Evolutionary conservation across 768 basidiomycete species (phyloP).

Genomic region (Russula griseocarnosa): DNA sequence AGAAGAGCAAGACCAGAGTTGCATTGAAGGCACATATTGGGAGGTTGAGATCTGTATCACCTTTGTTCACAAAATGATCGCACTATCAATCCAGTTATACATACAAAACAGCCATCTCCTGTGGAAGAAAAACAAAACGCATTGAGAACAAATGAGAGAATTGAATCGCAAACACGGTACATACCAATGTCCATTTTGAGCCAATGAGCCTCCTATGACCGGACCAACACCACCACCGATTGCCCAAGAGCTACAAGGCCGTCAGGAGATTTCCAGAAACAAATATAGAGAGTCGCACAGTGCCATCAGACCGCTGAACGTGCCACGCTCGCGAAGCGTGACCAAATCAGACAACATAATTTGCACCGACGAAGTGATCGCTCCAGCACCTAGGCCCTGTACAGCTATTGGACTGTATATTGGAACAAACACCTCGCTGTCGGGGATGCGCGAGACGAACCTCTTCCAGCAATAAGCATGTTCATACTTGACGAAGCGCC

Average conservation of each 20-base stretch:
- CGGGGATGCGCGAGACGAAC: slow-evolving; percentile 10
- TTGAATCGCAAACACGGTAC: not conserved
- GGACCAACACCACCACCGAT: slow-evolving; percentile 33
- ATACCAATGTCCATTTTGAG: slow-evolving; percentile 25
- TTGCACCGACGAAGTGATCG: slow-evolving; percentile 31
- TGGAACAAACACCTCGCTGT: not conserved
- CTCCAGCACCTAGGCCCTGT: slow-evolving; percentile 35
- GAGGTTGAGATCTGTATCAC: slow-evolving; percentile 37
- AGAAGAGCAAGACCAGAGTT: slow-evolving; percentile 32
- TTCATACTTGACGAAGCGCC: slow-evolving; percentile 36
- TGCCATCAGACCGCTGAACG: slow-evolving; percentile 34
- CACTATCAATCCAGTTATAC: slow-evolving; percentile 3
- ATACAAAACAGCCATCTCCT: slow-evolving; percentile 30
- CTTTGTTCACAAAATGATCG: not conserved
- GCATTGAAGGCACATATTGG: slow-evolving; percentile 36
- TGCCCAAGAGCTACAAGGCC: slow-evolving; percentile 30
- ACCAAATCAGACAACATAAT: slow-evolving; percentile 38
- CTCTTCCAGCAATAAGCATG: slow-evolving; percentile 36
- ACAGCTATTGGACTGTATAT: slow-evolving; percentile 20
- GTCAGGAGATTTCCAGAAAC: not conserved
- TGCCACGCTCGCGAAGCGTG: slow-evolving; percentile 36
- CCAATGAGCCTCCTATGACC: slow-evolving; percentile 33
- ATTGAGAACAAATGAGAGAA: not conserved
- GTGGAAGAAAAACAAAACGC: not conserved
- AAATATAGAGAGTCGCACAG: slow-evolving; percentile 28